Evolutionary conservation across 1,284 basidiomycete species (phyloP).

Genomic region (Ganoderma meredithae): DNA sequence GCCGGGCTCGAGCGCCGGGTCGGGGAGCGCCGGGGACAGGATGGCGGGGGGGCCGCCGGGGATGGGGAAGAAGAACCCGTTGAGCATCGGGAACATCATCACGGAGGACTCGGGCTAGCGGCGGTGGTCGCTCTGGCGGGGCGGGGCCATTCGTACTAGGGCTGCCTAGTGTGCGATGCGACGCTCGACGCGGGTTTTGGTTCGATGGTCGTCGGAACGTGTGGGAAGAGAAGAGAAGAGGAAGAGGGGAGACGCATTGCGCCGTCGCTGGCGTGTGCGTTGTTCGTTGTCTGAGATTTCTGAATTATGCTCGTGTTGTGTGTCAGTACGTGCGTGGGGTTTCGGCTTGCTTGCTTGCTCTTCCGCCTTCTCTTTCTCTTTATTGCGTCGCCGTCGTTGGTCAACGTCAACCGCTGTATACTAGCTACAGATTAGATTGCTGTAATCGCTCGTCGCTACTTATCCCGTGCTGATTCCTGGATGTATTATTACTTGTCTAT

Average conservation of each 20-base stretch:
- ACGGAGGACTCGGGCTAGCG: constrained; percentile 50
- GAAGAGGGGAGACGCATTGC: neutral
- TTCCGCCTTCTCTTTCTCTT: neutral
- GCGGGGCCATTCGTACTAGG: neutral
- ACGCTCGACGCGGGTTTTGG: neutral
- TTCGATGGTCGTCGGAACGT: neutral
- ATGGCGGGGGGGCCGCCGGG: constrained; percentile 25
- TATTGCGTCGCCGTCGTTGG: neutral
- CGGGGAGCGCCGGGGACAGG: constrained; percentile 35
- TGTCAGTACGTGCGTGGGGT: too few relatives aligned
- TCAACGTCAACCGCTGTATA: neutral
- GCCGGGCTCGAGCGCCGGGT: constrained; percentile 38
- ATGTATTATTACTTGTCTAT: constrained; percentile 1
- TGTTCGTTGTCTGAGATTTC: too few relatives aligned
- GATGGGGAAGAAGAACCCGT: constrained; percentile 54
- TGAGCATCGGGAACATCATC: constrained; percentile 80
- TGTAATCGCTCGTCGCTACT: neutral
- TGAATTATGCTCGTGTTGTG: neutral
- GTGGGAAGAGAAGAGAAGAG: neutral
- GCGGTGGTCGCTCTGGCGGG: neutral
- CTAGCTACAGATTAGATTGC: neutral
- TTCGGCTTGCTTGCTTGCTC: neutral
- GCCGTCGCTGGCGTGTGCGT: too few relatives aligned
- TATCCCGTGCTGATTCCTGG: neutral
- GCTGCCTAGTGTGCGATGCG: neutral